Conservation (phyloP, 2,329 filamentous ascomycete genomes). For the Paecilomyces fulvus region DNA sequence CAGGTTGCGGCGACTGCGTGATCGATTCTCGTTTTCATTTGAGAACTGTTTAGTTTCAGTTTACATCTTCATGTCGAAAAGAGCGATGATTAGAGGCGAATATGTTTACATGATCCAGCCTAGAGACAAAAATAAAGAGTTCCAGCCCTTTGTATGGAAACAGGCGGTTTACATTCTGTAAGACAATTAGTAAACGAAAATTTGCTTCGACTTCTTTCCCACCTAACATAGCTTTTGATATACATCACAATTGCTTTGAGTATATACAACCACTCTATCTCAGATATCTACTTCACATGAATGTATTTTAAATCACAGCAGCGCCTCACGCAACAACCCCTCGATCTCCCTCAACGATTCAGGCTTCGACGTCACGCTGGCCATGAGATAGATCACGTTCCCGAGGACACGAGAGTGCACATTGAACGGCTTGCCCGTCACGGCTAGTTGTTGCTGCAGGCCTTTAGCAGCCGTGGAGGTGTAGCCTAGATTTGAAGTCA, state of each 20-base stretch:
- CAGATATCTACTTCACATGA: too few relatives aligned
- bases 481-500: constrained; percentile 37
- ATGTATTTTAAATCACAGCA: constrained; percentile 11
- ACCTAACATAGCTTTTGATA: too few relatives aligned
- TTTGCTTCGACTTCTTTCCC: too few relatives aligned
- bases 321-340: constrained; percentile 27
- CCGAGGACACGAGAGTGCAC: constrained; percentile 54
- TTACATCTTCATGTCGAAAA: not conserved
- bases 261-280: too few relatives aligned
- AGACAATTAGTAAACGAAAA: too few relatives aligned
- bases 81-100: not conserved
- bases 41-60: not conserved
- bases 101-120: not conserved
- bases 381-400: constrained; percentile 55
- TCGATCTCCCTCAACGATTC: constrained; percentile 36
- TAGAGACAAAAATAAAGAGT: not conserved
- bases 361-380: constrained; percentile 43
- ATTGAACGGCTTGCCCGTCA: constrained; percentile 30
- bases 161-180: too few relatives aligned
- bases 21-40: not conserved
- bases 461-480: constrained; percentile 47
- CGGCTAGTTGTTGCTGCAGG: constrained; percentile 43
- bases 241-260: too few relatives aligned
- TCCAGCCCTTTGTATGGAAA: not conserved
- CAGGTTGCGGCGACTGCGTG: not conserved